Evolutionary conservation across 2,329 filamentous ascomycete species (phyloP), one percentile per base, ranked within the genome.

Genomic region (Cladosporium cucumerinum): DNA sequence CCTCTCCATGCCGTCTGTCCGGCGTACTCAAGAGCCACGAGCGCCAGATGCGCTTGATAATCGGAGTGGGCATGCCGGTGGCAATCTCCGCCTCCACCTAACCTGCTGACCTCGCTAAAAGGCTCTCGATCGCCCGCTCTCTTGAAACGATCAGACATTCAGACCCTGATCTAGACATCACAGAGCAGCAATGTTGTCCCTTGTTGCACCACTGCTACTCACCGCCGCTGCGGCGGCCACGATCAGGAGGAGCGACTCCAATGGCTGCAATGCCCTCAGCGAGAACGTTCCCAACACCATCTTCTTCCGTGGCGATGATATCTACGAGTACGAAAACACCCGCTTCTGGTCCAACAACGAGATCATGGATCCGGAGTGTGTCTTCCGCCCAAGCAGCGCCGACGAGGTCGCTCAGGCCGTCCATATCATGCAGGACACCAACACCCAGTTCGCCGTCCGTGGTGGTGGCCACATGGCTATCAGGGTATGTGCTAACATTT

Each of bases 381-480:
- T 64, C 11, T 57, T 64, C 52, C 55, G 52, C 11, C 61, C 61
- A 14, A 57, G 30, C 39, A 57, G 39, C 26, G 61, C 61, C 28
- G 61, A 64, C 14, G 61, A 64, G 39, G 61, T 64, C 30, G 39
- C 61, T n/a, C 52, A 57, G 52, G 55, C 61, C 25, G 61, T 64
- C 28, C 52, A 64, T 28, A 64, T 64, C 61, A 57, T 64, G 61
- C 61, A 64, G 21, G 61, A 64, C 39, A 57, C 52, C 52, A 23
- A 64, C 23, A 58, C 55, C 11, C 36, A 64, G 39, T 64, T 64
- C 54, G 55, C 52, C 23, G 39, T 62, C 26, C 49, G 60, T 32
- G 60, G 60, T 23, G 60, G 60, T 55, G 60, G 60, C 12, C 60
- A 62, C 60, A 62, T 62, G 60, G 60, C 60, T 55, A 62, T 62